Base-by-base conservation (phyloP, 202 grass and related monocot species). In the Digitaria exilis region DNA sequence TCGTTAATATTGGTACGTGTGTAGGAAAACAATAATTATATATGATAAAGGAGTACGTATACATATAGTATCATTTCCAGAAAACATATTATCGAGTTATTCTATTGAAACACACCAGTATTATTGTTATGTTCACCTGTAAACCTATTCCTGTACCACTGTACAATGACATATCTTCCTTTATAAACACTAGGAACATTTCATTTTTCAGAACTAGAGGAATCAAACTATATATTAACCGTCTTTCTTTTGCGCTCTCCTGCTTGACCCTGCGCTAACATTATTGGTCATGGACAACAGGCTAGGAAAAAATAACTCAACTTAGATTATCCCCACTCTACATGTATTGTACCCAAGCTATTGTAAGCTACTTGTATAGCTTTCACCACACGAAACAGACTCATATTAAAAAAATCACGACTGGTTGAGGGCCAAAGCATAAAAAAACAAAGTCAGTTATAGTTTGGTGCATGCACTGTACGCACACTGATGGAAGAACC, bases 401-500 rank as follows among this genome's bases (percentile, higher is more conserved):
- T 42, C 26, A 8, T 45, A 50, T 51, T 48, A 55, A 68, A 71
- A n/a, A 81, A 72, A 48, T 50, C 34, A 39, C 4, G 6, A 70
- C 63, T 85, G 37, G 65, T 66, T 66, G 55, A 65, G 11, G 56
- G n/a, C 73, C 26, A 71, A 62, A 55, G 30, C 50, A 65, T 78
- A 72, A 65, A 72, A 73, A 77, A 82, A 72, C 52, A 41, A 73
- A 51, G 71, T 31, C 37, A 42, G 65, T 66, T 73, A 59, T 52
- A 67, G 34, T 55, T 79, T 42, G 85, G 76, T 75, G 81, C 52
- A 69, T 80, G 51, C 34, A 80, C 76, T 82, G 61, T 82, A 59
- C 29, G 7, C 44, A 56, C 84, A 76, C 17, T 66, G 51, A 26
- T 79, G 30, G 24, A n/a, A n/a, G n/a, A 80, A 21, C 24, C 16